Evolutionary conservation across 163 green algal genomes (phyloP).

Genomic region (Picocystis sp.): DNA sequence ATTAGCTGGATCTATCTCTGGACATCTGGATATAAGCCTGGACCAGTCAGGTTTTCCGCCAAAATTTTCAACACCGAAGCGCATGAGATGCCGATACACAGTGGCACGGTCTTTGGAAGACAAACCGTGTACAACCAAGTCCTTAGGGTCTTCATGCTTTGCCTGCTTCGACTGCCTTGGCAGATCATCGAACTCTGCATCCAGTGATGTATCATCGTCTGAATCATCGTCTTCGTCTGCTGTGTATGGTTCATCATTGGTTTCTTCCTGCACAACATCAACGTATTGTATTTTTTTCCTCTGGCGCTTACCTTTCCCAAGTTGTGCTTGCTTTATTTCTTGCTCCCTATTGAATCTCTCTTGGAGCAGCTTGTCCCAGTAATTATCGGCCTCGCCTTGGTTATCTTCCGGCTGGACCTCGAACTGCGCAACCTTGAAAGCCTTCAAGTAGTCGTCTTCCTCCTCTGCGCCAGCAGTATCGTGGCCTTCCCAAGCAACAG

Average conservation of each 20-base stretch:
- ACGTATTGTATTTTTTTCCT: not conserved
- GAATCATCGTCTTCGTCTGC: not conserved
- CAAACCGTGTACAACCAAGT: not conserved
- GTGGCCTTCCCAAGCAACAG: conserved; percentile 5
- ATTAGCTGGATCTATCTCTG: too few relatives aligned
- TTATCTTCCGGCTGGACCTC: conserved; percentile 10
- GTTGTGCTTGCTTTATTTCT: conserved; percentile 1
- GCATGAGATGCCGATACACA: not conserved
- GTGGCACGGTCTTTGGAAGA: not conserved
- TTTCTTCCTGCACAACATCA: not conserved
- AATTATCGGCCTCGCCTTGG: conserved; percentile 13
- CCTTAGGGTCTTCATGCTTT: not conserved
- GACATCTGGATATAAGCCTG: too few relatives aligned
- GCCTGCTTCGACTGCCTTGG: not conserved
- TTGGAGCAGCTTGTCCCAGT: conserved; percentile 20
- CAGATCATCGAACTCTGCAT: not conserved
- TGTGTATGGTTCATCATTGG: conserved; percentile 1
- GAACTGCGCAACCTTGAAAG: conserved; percentile 54
- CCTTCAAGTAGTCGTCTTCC: conserved; percentile 45
- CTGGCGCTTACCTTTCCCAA: conserved; percentile 9
- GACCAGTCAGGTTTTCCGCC: too few relatives aligned
- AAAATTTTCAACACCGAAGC: not conserved
- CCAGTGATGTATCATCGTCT: too few relatives aligned
- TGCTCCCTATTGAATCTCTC: not conserved
- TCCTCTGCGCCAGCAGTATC: conserved; percentile 18